These are phyloP conservation scores for Strobilomyces dryophilus DNA, from an alignment of 768 basidiomycete species.

Conservation along the genomic window DNA sequence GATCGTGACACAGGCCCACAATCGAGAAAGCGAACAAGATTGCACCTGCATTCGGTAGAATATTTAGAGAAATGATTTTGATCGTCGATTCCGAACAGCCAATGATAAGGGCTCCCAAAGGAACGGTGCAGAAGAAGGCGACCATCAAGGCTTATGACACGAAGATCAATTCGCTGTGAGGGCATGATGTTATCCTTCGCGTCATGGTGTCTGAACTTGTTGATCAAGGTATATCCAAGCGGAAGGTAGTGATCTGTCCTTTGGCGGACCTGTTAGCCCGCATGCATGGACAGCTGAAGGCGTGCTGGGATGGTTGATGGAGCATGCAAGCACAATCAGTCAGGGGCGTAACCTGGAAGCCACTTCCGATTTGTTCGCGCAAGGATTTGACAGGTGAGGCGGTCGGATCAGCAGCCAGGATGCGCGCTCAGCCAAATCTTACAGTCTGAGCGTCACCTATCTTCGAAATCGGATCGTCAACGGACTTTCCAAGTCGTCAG, in stretches of 20 bases:
- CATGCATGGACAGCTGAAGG: too few species aligned
- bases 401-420: too few species aligned
- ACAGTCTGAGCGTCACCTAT: slow-evolving; percentile 23
- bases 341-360: slow-evolving; percentile 2
- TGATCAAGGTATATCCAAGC: too few species aligned
- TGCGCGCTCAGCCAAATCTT: background rate
- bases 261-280: too few species aligned
- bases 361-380: slow-evolving; percentile 20
- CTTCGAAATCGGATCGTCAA: slow-evolving; percentile 17
- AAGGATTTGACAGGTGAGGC: slow-evolving; percentile 34
- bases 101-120: background rate
- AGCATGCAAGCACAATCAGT: background rate
- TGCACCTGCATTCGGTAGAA: background rate
- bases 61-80: background rate
- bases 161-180: background rate
- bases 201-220: too few species aligned
- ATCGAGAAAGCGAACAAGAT: background rate
- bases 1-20: background rate
- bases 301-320: slow-evolving; percentile 8
- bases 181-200: too few species aligned
- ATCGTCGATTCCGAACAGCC: background rate
- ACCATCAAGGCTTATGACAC: background rate
- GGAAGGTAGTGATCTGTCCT: too few species aligned
- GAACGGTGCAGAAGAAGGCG: background rate
- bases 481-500: slow-evolving; percentile 24